phyloP scores from a whole-genome alignment of 768 basidiomycete genomes.

The Chalciporus piperatus region DNA sequence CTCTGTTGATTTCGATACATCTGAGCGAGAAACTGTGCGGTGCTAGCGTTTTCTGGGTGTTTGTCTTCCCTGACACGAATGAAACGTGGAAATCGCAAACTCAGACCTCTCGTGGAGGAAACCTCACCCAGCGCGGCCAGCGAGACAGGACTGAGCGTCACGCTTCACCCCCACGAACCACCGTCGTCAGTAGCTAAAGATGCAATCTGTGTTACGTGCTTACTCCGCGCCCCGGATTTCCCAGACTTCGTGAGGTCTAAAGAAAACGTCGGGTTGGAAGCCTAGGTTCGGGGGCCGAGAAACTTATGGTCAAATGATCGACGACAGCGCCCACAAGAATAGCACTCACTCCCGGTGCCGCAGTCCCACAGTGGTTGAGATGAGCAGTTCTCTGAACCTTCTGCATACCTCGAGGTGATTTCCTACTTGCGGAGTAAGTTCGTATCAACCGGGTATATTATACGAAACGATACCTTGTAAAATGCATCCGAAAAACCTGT shows the following conservation, averaged over 20 bases:
- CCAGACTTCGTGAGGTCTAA: slow-evolving; percentile 79
- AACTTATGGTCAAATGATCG: not conserved
- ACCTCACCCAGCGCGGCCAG: slow-evolving; percentile 68
- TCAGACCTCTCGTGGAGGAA: slow-evolving; percentile 62
- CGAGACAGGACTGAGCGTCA: slow-evolving; percentile 85
- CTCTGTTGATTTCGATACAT: slow-evolving; percentile 67
- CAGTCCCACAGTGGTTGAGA: slow-evolving; percentile 53
- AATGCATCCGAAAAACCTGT: slow-evolving; percentile 82
- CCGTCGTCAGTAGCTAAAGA: slow-evolving; percentile 8
- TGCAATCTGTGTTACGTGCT: slow-evolving; percentile 17
- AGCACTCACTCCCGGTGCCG: slow-evolving; percentile 58
- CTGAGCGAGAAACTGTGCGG: slow-evolving; percentile 62
- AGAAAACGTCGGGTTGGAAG: slow-evolving; percentile 64
- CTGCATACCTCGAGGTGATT: slow-evolving; percentile 61
- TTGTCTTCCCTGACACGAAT: slow-evolving; percentile 75
- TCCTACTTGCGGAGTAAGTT: slow-evolving; percentile 39
- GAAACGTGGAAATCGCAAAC: slow-evolving; percentile 87
- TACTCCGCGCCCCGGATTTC: slow-evolving; percentile 81
- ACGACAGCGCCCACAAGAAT: not conserved
- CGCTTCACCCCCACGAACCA: slow-evolving; percentile 36
- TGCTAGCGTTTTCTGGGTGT: slow-evolving; percentile 66
- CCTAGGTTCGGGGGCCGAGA: slow-evolving; percentile 34
- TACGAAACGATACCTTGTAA: slow-evolving; percentile 52
- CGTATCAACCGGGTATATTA: slow-evolving; percentile 1
- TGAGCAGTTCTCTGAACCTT: slow-evolving; percentile 54